A percentile compares a stretch with the other conserved stretches of the same genome.
These are phyloP conservation scores for Phytopythium litorale DNA, from an alignment of 352 stramenopile species.

Conservation along the genomic window DNA sequence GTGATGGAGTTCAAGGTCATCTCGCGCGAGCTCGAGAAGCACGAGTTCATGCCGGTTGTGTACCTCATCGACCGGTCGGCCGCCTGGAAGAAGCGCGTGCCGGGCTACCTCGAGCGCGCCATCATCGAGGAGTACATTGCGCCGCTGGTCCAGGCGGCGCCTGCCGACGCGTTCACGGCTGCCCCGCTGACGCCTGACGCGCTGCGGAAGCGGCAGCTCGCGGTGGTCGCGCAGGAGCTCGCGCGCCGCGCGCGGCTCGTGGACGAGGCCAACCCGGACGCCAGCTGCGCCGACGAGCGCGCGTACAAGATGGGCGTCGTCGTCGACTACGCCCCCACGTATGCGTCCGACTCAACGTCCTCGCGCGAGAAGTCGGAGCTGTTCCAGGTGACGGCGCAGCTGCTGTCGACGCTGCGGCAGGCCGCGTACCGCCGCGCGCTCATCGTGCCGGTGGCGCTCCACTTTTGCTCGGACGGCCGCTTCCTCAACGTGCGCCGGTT, in stretches of 20 bases:
- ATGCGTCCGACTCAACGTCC: constrained; percentile 3
- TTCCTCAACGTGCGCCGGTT: constrained; percentile 50
- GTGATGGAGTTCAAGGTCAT: constrained; percentile 83
- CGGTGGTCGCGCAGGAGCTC: constrained; percentile 27
- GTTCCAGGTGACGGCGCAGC: constrained; percentile 46
- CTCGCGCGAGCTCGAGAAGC: constrained; percentile 61
- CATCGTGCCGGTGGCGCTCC: constrained; percentile 55
- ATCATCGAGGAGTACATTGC: constrained; percentile 62
- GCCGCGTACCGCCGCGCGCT: constrained; percentile 43
- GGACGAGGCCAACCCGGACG: constrained; percentile 20
- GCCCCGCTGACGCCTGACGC: not conserved
- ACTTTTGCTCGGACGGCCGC: constrained; percentile 50
- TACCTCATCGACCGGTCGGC: constrained; percentile 64
- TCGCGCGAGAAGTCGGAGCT: constrained; percentile 41
- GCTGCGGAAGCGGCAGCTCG: constrained; percentile 16
- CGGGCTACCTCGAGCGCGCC: constrained; percentile 38
- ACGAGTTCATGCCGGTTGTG: constrained; percentile 75
- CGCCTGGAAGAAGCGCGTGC: constrained; percentile 47
- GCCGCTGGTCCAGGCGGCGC: constrained; percentile 25
- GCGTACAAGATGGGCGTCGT: constrained; percentile 64
- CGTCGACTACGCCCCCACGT: constrained; percentile 35
- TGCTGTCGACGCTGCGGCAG: constrained; percentile 36
- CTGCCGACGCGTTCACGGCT: constrained; percentile 5
- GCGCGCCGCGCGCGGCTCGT: constrained; percentile 43
- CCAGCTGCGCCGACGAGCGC: constrained; percentile 36